Base-by-base conservation (phyloP, 225 moss, liverwort and hornwort species). In the Polytrichum formosum region DNA sequence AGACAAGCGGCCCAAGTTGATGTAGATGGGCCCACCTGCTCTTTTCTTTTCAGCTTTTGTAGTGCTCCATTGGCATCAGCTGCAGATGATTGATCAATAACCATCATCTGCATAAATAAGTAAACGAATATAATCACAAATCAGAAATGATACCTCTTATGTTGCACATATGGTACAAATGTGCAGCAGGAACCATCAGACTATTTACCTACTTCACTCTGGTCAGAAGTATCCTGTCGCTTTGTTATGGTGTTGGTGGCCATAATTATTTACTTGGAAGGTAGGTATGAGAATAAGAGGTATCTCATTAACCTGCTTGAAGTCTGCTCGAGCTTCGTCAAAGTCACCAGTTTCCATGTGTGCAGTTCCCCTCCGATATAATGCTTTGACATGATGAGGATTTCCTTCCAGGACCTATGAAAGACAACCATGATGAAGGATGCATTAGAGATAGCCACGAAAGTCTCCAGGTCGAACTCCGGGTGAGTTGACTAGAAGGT, bases 341-440 rank as follows among this genome's bases (percentile, higher is more conserved):
- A 90, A 98, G 66, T 98, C 92, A 55, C 89, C 83, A 33, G 87
- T 88, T 73, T 91, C 92, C 70, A 91, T 84, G 58, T 88, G 90
- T 5, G 98, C 94, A 55, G 88, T 90, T 72, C 94, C 98, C 61
- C 98, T 87, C 18, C 98, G 92, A 84, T 88, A 98, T 61, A 94
- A 81, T 53, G 91, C 98, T 76, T 98, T 98, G 0, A 94, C 87
- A 74, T 92, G 98, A 72, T 88, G 79, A 61, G 98, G 98, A 82
- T 90, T 91, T 58, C 92, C 98, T 80, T 98, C 98, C 62, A 98
- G 79, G 68, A 98, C 98, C 98, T 95, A 77, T 13, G 46, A 4
- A 46, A 46, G 46, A 16, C 46, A 46, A 46, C 13, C 46, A 46
- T 46, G 13, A 16, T 46, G 46, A 31, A 31, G 7, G 46, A 4